These are phyloP conservation scores for Trametes pubescens DNA, from an alignment of 1,284 basidiomycete genomes.

Conservation along the genomic window DNA sequence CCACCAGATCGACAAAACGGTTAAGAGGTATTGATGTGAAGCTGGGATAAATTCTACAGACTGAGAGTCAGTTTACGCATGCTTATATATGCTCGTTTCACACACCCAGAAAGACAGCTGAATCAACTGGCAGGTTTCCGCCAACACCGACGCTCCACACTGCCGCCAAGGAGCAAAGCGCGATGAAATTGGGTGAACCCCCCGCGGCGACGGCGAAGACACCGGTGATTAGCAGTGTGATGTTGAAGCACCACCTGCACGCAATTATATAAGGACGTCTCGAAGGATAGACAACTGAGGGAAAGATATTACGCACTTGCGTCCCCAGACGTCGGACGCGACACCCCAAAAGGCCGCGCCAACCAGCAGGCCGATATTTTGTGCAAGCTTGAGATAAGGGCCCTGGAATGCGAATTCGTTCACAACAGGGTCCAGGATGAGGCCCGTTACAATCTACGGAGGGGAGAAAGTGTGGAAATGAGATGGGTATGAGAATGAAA, in stretches of 20 bases:
- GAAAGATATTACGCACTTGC: constrained; percentile 35
- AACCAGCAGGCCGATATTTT: constrained; percentile 70
- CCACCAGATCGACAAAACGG: constrained; percentile 73
- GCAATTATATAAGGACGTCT: neutral
- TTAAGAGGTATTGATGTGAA: constrained; percentile 69
- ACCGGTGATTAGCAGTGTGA: constrained; percentile 74
- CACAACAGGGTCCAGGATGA: constrained; percentile 64
- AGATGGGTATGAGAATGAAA: neutral
- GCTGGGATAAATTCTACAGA: constrained; percentile 63
- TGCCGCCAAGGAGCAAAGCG: constrained; percentile 60
- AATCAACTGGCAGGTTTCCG: constrained; percentile 79
- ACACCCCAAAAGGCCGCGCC: constrained; percentile 72
- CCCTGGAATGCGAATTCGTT: constrained; percentile 63
- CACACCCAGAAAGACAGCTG: constrained; percentile 78
- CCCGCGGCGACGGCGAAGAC: constrained; percentile 70
- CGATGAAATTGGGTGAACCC: constrained; percentile 58
- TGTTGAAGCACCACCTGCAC: constrained; percentile 47
- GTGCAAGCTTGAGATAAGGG: constrained; percentile 63
- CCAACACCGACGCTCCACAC: constrained; percentile 71
- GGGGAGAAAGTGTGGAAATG: neutral
- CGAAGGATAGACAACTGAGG: neutral
- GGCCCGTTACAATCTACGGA: constrained; percentile 46
- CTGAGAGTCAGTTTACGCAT: neutral
- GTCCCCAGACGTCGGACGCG: constrained; percentile 67
- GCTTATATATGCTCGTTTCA: constrained; percentile 43